Evolutionary conservation across 139 green algal genomes (phyloP), one percentile per base, ranked within the genome.

Genomic region (Tetradesmus obliquus): DNA sequence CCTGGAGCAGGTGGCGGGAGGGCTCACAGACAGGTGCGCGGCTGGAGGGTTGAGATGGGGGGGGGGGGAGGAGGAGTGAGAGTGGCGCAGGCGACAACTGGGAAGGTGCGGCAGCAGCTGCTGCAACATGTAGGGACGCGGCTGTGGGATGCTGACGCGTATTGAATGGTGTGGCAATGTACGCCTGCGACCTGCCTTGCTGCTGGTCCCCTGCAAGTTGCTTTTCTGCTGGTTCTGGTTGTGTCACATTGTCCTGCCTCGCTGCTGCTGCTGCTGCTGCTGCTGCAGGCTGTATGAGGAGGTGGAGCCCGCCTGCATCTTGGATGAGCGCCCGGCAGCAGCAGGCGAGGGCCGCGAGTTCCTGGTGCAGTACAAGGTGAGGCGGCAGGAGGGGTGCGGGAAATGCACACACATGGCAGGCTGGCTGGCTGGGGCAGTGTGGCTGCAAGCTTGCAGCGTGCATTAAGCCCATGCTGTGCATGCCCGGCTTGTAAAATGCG

Each of bases 1-100:
- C 3, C 92, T 99, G 85, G 97, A 99, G 92, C 91, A 98, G 82
- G 97, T 98, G 24, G 79, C 94, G 7, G 94, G 93, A 54, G 88
- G 93, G 19, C 95, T 98, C 22, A 96, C 93, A 76, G 92, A 94
- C 92, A 93, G 92, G 92, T 94, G 79, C 3, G 87, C 20, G 51
- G 54, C 55, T 58, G 91, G 95, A 92, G 86, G 10, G 91, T 22
- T n/a, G n/a, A n/a, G n/a, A n/a, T n/a, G n/a, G n/a, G n/a, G 58
- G 45, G 57, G 24, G 79, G 1, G 7, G 79, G 12, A 84, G 45
- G 12, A 20, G 45, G 24, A 20, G 74, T 45, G 32, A 45, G 74
- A 13, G 6, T 82, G 74, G 6, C 74, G n/a, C 22, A 82, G 74
- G 74, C 8, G 12, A 19, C n/a, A 45, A 19, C 13, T 15, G n/a